Conservation (phyloP, 2,329 filamentous ascomycete genomes). For the Penicillium glabrum region DNA sequence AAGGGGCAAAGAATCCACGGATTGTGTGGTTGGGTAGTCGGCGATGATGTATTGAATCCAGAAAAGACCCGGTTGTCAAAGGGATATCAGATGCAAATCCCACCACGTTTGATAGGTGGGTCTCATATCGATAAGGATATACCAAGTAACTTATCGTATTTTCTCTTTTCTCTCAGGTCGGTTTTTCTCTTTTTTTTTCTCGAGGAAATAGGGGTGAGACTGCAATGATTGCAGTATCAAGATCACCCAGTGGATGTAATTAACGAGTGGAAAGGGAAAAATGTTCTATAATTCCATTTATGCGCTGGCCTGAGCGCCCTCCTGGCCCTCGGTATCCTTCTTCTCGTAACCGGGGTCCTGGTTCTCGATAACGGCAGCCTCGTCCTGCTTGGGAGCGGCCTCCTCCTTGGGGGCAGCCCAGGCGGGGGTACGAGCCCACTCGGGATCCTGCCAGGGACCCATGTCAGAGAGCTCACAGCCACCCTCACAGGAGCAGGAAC, state of each 20-base stretch:
- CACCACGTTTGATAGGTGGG: neutral
- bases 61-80: slow-evolving; percentile 1
- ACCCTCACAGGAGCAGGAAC: slow-evolving; percentile 75
- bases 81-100: neutral
- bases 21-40: slow-evolving; percentile 9
- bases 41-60: slow-evolving; percentile 14
- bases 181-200: slow-evolving; percentile 6
- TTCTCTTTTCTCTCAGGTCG: neutral
- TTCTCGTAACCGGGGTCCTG: slow-evolving; percentile 28
- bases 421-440: slow-evolving; percentile 47
- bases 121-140: neutral
- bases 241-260: slow-evolving; percentile 3
- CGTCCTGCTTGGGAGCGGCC: slow-evolving; percentile 17
- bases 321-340: slow-evolving; percentile 27
- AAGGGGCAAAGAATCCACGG: slow-evolving; percentile 13
- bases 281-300: slow-evolving; percentile 23
- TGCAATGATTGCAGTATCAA: neutral
- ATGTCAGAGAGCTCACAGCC: slow-evolving; percentile 85
- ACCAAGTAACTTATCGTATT: neutral
- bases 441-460: slow-evolving; percentile 72
- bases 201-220: neutral
- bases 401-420: slow-evolving; percentile 33
- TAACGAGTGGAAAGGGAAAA: slow-evolving; percentile 9
- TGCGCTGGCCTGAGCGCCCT: slow-evolving; percentile 28
- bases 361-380: slow-evolving; percentile 20